Evolutionary conservation across 2,329 filamentous ascomycete species (phyloP), one percentile per base, ranked within the genome.

Genomic region (Hypoxylon sp.): DNA sequence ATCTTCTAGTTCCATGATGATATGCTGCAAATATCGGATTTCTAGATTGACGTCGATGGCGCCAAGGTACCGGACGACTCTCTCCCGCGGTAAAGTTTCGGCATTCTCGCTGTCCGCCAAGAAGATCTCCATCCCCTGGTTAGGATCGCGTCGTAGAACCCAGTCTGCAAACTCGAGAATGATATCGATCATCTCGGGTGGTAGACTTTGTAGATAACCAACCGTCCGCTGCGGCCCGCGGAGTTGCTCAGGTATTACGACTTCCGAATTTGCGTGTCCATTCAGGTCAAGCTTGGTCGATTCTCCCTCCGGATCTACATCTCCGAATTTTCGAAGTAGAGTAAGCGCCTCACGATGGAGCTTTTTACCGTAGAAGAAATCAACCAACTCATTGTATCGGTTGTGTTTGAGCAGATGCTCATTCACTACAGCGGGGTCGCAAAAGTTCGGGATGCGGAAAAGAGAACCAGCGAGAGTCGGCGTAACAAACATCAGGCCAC

Each of bases 361-460:
- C 79, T 92, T 94, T 82, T 99, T 99, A 70, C 96, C 96, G 75
- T 97, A 94, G 73, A 98, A 90, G 78, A 99, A 99, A 79, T 98
- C 95, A n/a, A 99, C 94, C 1, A 99, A 84, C 81, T 98, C 95
- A 56, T 91, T 95, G 80, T 97, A 98, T 33, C 94, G 90, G 64
- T 92, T 92, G 44, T 91, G 93, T 78, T 97, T 93, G 66, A 97
- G 90, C 3, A 99, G 84, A 74, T 94, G 94, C 79, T 97, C 93
- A 77, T 97, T 96, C 22, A 99, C 95, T 2, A 98, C 96, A 31
- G 93, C 91, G 0, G 96, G 95, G 74, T 99, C 95, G 79, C 96
- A 98, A 78, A 98, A 98, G 79, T 99, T 99, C 77, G 94, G 91
- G 56, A 98, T 93, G 24, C 96, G 94, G 82, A 99, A 98, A 0